Percentiles rank a stretch among this genome's conserved stretches.
phyloP scores from a whole-genome alignment of 768 basidiomycete species.

The Mycena haematopus region DNA sequence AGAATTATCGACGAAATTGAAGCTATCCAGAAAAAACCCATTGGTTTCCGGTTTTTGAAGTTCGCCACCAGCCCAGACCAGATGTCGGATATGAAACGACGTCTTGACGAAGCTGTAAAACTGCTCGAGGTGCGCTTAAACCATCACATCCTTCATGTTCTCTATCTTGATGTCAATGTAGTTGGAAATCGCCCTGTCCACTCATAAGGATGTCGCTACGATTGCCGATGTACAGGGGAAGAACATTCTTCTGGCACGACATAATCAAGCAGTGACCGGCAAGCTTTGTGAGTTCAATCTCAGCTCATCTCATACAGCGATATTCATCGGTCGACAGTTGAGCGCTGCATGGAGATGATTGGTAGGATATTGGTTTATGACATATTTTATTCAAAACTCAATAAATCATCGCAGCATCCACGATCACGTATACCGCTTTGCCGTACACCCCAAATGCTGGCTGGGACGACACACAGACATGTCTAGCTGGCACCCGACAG shows the following conservation, averaged over 20 bases:
- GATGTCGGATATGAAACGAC: background rate
- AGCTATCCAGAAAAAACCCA: background rate
- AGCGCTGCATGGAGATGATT: conserved; percentile 4
- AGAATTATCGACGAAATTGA: background rate
- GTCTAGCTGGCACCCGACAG: background rate
- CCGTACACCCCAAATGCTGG: background rate
- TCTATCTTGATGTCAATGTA: background rate
- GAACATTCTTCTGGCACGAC: background rate
- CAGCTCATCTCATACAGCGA: background rate
- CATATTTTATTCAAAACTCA: background rate
- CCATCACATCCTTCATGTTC: background rate
- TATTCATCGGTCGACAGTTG: background rate
- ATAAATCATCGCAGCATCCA: background rate
- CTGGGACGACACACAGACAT: conserved; percentile 5
- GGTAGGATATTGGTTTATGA: background rate
- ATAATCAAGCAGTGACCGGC: background rate
- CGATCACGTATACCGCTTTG: background rate
- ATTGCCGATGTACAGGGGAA: background rate
- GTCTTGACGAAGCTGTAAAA: conserved; percentile 5
- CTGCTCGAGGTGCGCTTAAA: background rate
- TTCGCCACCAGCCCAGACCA: background rate
- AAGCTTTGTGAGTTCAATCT: background rate
- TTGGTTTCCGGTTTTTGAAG: background rate
- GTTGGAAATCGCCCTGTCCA: background rate
- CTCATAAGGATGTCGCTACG: background rate